phyloP scores from a whole-genome alignment of 2,329 filamentous ascomycete species.

The Dactylonectria estremocensis region DNA sequence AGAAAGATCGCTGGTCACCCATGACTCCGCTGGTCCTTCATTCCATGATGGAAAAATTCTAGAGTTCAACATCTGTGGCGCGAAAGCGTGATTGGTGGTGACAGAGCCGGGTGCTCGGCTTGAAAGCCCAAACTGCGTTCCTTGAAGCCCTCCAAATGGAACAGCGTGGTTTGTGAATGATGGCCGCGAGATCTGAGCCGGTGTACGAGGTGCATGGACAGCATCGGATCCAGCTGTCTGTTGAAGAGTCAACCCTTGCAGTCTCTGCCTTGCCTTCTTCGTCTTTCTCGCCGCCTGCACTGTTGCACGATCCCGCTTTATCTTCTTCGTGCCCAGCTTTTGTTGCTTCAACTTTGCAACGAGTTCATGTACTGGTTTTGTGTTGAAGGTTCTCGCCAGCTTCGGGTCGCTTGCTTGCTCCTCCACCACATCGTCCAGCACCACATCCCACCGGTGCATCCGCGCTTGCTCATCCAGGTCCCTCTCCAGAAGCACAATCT shows the following conservation, averaged over 20 bases:
- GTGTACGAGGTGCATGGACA: conserved; percentile 11
- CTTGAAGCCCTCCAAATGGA: conserved; percentile 18
- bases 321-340: conserved; percentile 13
- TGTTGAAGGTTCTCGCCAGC: conserved; percentile 26
- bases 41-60: conserved; percentile 25
- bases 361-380: conserved; percentile 22
- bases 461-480: conserved; percentile 33
- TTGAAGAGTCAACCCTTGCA: conserved; percentile 19
- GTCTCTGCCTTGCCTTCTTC: neutral
- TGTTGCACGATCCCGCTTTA: conserved; percentile 16
- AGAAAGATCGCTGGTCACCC: conserved; percentile 19
- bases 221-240: conserved; percentile 28
- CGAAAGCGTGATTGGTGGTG: conserved; percentile 12
- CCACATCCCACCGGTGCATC: conserved; percentile 38
- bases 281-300: neutral
- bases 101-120: neutral
- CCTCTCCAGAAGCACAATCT: conserved; percentile 35
- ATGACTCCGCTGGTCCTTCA: conserved; percentile 21
- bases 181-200: conserved; percentile 35
- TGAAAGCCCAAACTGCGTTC: neutral
- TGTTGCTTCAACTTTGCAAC: conserved; percentile 10
- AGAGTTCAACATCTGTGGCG: conserved; percentile 22
- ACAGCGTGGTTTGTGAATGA: conserved; percentile 21
- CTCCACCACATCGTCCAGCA: conserved; percentile 36
- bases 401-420: conserved; percentile 14